Conservation (phyloP, 192 early-diverging fungal species). For the Polychytrium aggregatum region DNA sequence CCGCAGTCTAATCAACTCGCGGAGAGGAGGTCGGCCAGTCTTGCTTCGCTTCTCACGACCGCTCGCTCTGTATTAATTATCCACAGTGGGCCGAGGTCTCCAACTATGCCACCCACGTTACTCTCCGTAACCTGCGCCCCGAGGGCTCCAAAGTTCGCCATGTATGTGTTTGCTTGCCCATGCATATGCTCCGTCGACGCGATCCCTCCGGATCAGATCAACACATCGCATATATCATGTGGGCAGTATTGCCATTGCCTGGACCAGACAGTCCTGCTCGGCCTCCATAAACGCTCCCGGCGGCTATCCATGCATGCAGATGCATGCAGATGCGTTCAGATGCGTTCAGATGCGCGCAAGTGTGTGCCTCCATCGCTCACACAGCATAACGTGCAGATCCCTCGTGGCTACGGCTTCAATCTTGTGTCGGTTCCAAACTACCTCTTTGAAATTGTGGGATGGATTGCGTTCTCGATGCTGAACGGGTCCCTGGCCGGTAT, state of each 20-base stretch:
- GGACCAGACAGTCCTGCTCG: neutral
- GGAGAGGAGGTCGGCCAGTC: neutral
- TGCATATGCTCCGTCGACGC: too few species aligned
- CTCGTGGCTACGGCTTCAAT: conserved; percentile 84
- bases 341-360: too few species aligned
- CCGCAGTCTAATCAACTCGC: too few species aligned
- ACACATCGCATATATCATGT: too few species aligned
- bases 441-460: conserved; percentile 76
- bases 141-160: conserved; percentile 71
- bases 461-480: conserved; percentile 62
- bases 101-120: conserved; percentile 75
- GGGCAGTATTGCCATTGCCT: neutral
- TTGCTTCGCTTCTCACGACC: neutral
- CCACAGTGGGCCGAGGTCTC: conserved; percentile 66
- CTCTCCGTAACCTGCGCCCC: conserved; percentile 83
- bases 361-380: too few species aligned
- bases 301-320: too few species aligned
- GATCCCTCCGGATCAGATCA: too few species aligned
- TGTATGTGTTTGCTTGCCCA: neutral
- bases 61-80: neutral
- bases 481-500: conserved; percentile 57
- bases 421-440: conserved; percentile 90
- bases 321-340: too few species aligned
- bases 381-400: conserved; percentile 35
- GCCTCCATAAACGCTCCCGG: too few species aligned